Base-by-base conservation (phyloP, 2,329 filamentous ascomycete species). In the Penicillium sp. region DNA sequence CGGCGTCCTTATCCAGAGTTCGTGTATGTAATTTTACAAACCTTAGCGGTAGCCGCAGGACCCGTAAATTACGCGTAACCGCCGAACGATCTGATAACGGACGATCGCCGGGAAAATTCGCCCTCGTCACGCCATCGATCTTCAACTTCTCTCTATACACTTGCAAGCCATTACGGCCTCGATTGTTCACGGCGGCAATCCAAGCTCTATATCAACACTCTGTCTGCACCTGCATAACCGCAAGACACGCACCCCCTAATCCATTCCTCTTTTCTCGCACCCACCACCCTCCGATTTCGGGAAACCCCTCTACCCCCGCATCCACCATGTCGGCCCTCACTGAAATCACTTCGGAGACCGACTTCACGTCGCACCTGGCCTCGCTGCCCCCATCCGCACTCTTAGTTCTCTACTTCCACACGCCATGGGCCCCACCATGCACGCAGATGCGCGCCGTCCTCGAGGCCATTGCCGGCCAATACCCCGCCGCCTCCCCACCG, bases 391-490 rank as follows among this genome's bases (percentile, higher is more conserved):
- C 88, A 2, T 84, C 87, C 16, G 86, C 90, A 16, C 86, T 97
- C 60, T 83, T 94, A 63, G 83, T 97, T 71, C 86, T 96, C 73
- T 97, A 93, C 75, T 99, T 99, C 83, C 90, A 98, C 76, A 92
- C 95, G 19, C 90, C 93, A 66, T 99, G 95, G 95, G 95, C 95
- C 33, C 92, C 92, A 60, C 95, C 95, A 47, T 98, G 95, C 82
- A 88, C 90, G 63, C 92, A 97, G 79, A 98, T 98, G 93, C 87
- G 86, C 67, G 90, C 88, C 52, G 90, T 98, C 68, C 86, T 99
- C 65, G 83, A 86, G 72, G 89, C 92, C 22, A 90, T 99, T 65
- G 93, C 94, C 65, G 87, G 87, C 71, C 92, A 93, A 75, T 96
- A 96, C 79, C 87, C 91, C 61, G 82, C 85, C 69, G 82, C 85